Conservation (phyloP, 2,329 filamentous ascomycete genomes). For the Penicillium hordei region DNA sequence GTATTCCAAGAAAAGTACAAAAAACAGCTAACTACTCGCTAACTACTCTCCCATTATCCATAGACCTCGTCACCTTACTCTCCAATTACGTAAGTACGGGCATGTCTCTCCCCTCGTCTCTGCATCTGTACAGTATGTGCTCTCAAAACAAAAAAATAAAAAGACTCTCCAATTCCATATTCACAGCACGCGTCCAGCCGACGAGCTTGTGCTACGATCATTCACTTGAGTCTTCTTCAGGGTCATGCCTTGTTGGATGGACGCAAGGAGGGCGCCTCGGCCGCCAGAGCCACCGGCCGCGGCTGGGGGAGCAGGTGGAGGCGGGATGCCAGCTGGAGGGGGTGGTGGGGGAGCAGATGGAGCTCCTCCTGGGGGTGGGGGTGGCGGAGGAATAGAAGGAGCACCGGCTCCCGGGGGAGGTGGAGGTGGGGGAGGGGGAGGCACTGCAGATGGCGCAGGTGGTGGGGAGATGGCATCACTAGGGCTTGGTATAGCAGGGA, state of each 20-base stretch:
- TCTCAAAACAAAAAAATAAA: background rate
- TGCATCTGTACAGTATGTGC: slow-evolving; percentile 25
- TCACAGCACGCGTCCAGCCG: slow-evolving; percentile 71
- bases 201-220: slow-evolving; percentile 71
- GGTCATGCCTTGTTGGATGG: slow-evolving; percentile 77
- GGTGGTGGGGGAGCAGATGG: slow-evolving; percentile 31
- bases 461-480: slow-evolving; percentile 29
- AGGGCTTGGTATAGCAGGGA: slow-evolving; percentile 31
- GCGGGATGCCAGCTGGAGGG: slow-evolving; percentile 43
- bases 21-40: slow-evolving; percentile 9
- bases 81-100: background rate
- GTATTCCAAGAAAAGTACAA: slow-evolving; percentile 15
- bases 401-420: slow-evolving; percentile 37
- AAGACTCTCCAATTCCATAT: slow-evolving; percentile 8
- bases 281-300: slow-evolving; percentile 53
- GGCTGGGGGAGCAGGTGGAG: slow-evolving; percentile 48
- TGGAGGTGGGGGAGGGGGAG: slow-evolving; percentile 39
- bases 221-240: slow-evolving; percentile 88
- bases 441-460: slow-evolving; percentile 28
- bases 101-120: background rate
- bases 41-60: slow-evolving; percentile 4
- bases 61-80: slow-evolving; percentile 1
- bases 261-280: slow-evolving; percentile 66
- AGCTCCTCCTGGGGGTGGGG: slow-evolving; percentile 35
- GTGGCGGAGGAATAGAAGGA: slow-evolving; percentile 49